Conservation (phyloP, 2,329 filamentous ascomycete species). For the Zelopaecilomyces penicillatus region DNA sequence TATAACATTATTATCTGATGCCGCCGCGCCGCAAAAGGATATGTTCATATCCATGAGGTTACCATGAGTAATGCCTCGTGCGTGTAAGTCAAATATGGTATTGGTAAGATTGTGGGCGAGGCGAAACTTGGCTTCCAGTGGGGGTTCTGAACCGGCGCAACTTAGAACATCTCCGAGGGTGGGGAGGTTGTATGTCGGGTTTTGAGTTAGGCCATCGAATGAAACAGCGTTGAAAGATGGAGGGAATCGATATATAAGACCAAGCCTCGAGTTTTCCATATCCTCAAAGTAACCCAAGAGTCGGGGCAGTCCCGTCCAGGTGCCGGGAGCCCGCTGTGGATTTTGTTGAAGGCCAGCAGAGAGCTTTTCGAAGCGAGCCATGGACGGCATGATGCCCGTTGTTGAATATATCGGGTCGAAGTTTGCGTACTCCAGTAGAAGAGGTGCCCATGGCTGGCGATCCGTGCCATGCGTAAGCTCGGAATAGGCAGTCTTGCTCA, state of each 20-base stretch:
- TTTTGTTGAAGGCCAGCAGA: conserved; percentile 49
- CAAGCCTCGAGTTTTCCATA: conserved; percentile 58
- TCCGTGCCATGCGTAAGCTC: conserved; percentile 36
- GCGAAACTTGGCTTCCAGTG: conserved; percentile 67
- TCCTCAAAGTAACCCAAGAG: conserved; percentile 69
- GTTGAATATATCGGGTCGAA: conserved; percentile 55
- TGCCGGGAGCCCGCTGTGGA: conserved; percentile 40
- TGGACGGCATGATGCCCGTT: conserved; percentile 55
- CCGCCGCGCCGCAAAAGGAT: conserved; percentile 49
- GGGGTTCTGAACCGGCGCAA: conserved; percentile 49
- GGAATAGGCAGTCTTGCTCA: conserved; percentile 43
- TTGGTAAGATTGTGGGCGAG: conserved; percentile 65
- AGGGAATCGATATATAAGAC: conserved; percentile 68
- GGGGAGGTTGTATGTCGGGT: conserved; percentile 41
- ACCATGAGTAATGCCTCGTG: conserved; percentile 60
- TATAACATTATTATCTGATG: conserved; percentile 30
- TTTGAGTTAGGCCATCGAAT: conserved; percentile 42
- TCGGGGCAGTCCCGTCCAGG: conserved; percentile 54
- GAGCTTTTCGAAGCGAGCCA: conserved; percentile 56
- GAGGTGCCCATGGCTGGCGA: conserved; percentile 40
- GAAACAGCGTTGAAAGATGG: conserved; percentile 52
- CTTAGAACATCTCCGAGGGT: conserved; percentile 47
- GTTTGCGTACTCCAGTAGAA: conserved; percentile 64
- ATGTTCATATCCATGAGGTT: conserved; percentile 61
- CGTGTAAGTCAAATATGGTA: conserved; percentile 66